Percentiles rank a stretch among this genome's conserved stretches.
Conservation (phyloP, 2,329 filamentous ascomycete species). For the Ramichloridium luteum region DNA sequence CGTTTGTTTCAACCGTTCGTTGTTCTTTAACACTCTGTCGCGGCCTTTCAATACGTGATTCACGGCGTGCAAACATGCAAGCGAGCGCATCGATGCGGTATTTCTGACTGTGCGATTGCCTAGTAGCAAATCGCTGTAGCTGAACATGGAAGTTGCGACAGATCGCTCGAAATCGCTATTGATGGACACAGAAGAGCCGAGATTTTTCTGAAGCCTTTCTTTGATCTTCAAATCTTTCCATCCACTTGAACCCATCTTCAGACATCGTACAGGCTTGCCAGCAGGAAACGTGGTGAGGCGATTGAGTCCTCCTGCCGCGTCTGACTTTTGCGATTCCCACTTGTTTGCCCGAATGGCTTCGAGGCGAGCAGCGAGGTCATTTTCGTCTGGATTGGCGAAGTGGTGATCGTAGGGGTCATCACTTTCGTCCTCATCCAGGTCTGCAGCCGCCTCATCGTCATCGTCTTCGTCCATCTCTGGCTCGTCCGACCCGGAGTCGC, state of each 20-base stretch:
- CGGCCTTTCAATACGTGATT: slow-evolving; percentile 93
- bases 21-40: slow-evolving; percentile 87
- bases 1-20: slow-evolving; percentile 60
- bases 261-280: neutral
- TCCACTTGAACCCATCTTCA: slow-evolving; percentile 1
- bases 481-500: slow-evolving; percentile 22
- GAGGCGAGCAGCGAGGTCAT: slow-evolving; percentile 41
- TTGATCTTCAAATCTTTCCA: slow-evolving; percentile 49
- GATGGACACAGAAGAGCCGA: slow-evolving; percentile 44
- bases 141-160: slow-evolving; percentile 61
- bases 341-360: slow-evolving; percentile 35
- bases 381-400: slow-evolving; percentile 57
- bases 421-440: slow-evolving; percentile 20
- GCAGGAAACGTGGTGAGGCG: neutral
- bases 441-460: slow-evolving; percentile 30
- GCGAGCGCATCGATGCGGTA: slow-evolving; percentile 53
- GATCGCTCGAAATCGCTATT: slow-evolving; percentile 46
- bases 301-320: slow-evolving; percentile 4
- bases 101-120: slow-evolving; percentile 60
- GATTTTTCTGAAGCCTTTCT: slow-evolving; percentile 50
- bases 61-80: slow-evolving; percentile 70
- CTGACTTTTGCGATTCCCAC: slow-evolving; percentile 30
- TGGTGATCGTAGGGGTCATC: slow-evolving; percentile 66
- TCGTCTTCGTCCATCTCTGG: slow-evolving; percentile 35
- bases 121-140: slow-evolving; percentile 70